A percentile compares a stretch with the other conserved stretches of the same genome.
These are phyloP conservation scores for Fagopyrum homotropicum DNA, from an alignment of 148 eudicot genomes.

Conservation along the genomic window DNA sequence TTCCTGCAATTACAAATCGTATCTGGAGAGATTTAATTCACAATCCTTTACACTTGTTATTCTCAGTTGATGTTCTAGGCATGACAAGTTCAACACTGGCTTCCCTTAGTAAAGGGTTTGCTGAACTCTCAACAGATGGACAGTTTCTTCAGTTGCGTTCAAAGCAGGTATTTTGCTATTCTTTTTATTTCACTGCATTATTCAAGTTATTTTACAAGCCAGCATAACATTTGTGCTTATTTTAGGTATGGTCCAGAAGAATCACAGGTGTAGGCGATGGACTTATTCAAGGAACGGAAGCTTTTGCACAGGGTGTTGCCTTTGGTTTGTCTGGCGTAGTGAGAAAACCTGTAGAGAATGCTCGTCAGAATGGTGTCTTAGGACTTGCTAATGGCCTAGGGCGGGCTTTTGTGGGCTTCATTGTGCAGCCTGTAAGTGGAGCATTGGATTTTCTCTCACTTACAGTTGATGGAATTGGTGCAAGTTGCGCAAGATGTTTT, in stretches of 20 bases:
- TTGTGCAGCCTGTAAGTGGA: slow-evolving; percentile 97
- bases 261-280: slow-evolving; percentile 98
- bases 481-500: slow-evolving; percentile 92
- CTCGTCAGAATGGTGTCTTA: slow-evolving; percentile 85
- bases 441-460: slow-evolving; percentile 94
- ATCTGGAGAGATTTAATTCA: slow-evolving; percentile 94
- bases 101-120: slow-evolving; percentile 95
- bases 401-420: slow-evolving; percentile 75
- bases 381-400: slow-evolving; percentile 99
- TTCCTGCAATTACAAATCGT: slow-evolving; percentile 85
- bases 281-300: slow-evolving; percentile 93
- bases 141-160: slow-evolving; percentile 93
- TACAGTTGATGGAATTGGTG: slow-evolving; percentile 97
- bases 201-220: not conserved
- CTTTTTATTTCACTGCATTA: not conserved
- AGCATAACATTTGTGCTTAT: not conserved
- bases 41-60: slow-evolving; percentile 85
- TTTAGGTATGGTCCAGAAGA: slow-evolving; percentile 89
- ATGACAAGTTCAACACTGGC: slow-evolving; percentile 97
- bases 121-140: slow-evolving; percentile 97
- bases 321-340: slow-evolving; percentile 98
- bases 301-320: slow-evolving; percentile 98
- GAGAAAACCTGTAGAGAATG: slow-evolving; percentile 92
- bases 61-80: slow-evolving; percentile 94
- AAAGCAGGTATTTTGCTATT: slow-evolving; percentile 57